Conservation (phyloP, 176 grass and related monocot species). For the Musa itinerans region DNA sequence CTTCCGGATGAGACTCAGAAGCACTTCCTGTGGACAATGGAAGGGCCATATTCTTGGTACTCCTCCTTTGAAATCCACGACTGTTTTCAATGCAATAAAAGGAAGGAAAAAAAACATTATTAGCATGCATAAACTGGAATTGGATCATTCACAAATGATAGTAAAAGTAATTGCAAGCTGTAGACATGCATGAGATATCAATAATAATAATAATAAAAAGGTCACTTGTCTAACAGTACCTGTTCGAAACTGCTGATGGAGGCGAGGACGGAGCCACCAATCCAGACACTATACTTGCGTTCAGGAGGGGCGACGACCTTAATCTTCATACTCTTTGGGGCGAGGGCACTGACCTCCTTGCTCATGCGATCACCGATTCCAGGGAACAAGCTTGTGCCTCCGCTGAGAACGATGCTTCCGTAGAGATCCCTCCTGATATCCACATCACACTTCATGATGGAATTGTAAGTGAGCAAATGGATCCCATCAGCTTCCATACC, state of each 20-base stretch:
- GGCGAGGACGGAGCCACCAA: slow-evolving; percentile 7
- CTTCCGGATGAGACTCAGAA: background rate
- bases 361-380: slow-evolving; percentile 82
- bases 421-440: slow-evolving; percentile 79
- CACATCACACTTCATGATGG: slow-evolving; percentile 89
- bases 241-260: slow-evolving; percentile 5
- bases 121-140: background rate
- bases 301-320: slow-evolving; percentile 7
- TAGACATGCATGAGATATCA: background rate
- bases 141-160: background rate
- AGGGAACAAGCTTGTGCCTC: slow-evolving; percentile 70
- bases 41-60: background rate
- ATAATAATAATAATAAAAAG: background rate
- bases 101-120: background rate
- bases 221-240: background rate
- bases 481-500: slow-evolving; percentile 70
- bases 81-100: background rate
- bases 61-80: slow-evolving; percentile 4
- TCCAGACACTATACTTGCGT: slow-evolving; percentile 11
- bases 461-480: slow-evolving; percentile 78
- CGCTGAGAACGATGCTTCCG: slow-evolving; percentile 75
- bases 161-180: background rate
- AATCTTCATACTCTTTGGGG: slow-evolving; percentile 3
- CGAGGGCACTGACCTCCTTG: slow-evolving; percentile 53
- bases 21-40: slow-evolving; percentile 14